phyloP scores from a whole-genome alignment of 2,329 filamentous ascomycete species.

The Pseudocercospora macadamiae region DNA sequence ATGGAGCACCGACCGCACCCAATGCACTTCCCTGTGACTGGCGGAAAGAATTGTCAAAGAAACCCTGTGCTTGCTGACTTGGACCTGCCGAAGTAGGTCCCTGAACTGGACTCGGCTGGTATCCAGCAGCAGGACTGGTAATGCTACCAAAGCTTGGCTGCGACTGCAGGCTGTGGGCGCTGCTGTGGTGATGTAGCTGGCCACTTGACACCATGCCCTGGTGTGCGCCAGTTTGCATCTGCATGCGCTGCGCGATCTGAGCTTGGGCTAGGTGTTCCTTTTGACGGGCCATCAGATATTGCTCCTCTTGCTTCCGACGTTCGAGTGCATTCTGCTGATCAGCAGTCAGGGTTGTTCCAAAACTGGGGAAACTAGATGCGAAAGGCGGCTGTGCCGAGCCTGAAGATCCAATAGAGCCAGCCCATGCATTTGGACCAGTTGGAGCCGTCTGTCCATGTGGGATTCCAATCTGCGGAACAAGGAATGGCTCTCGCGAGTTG shows the following conservation, averaged over 20 bases:
- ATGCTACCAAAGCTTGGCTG: slow-evolving; percentile 97
- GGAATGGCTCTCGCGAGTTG: slow-evolving; percentile 94
- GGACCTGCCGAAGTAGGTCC: slow-evolving; percentile 34
- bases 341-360: slow-evolving; percentile 92
- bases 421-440: slow-evolving; percentile 48
- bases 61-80: slow-evolving; percentile 56
- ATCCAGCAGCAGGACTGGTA: slow-evolving; percentile 68
- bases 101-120: slow-evolving; percentile 63
- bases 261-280: slow-evolving; percentile 90
- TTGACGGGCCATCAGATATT: slow-evolving; percentile 94
- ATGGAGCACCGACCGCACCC: slow-evolving; percentile 50
- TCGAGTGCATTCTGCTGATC: slow-evolving; percentile 98
- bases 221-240: slow-evolving; percentile 58
- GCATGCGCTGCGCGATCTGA: slow-evolving; percentile 74
- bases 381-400: slow-evolving; percentile 71
- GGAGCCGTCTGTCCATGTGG: slow-evolving; percentile 73
- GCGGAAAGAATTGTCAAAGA: slow-evolving; percentile 67
- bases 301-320: slow-evolving; percentile 95
- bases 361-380: slow-evolving; percentile 90
- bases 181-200: slow-evolving; percentile 87
- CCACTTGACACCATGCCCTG: slow-evolving; percentile 47
- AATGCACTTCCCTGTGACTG: slow-evolving; percentile 43
- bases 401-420: slow-evolving; percentile 33
- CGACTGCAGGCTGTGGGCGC: slow-evolving; percentile 92
- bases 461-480: slow-evolving; percentile 95